Evolutionary conservation across 306 rosid species (phyloP).

Genomic region (Quercus berberidifolia): DNA sequence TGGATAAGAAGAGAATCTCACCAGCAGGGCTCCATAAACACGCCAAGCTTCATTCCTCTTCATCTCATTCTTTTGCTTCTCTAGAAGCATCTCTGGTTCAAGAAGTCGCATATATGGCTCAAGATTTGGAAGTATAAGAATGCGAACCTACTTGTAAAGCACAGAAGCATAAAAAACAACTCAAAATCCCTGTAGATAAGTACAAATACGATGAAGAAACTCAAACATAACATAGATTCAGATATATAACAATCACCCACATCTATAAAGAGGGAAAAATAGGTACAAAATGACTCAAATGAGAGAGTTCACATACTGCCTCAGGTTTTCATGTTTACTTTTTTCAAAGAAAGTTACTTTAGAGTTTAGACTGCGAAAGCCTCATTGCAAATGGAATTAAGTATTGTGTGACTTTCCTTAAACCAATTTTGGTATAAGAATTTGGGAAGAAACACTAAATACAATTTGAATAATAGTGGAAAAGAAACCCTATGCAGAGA

Average conservation of each 20-base stretch:
- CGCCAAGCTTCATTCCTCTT: slow-evolving; percentile 91
- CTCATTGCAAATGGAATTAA: background rate
- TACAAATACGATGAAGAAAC: slow-evolving; percentile 1
- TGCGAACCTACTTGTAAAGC: slow-evolving; percentile 53
- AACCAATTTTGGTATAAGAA: background rate
- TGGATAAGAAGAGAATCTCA: slow-evolving; percentile 26
- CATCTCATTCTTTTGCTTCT: slow-evolving; percentile 75
- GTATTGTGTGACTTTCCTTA: background rate
- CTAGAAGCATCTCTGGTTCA: slow-evolving; percentile 78
- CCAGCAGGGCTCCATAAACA: slow-evolving; percentile 81
- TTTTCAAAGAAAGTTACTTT: background rate
- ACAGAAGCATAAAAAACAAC: slow-evolving; percentile 14
- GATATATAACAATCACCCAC: background rate
- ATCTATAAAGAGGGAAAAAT: background rate
- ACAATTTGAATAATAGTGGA: background rate
- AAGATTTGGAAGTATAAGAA: slow-evolving; percentile 73
- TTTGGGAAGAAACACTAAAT: background rate
- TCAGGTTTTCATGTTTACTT: background rate
- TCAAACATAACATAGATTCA: slow-evolving; percentile 10
- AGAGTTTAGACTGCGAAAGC: background rate
- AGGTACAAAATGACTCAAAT: background rate
- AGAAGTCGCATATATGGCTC: slow-evolving; percentile 70
- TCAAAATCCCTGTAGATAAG: slow-evolving; percentile 7
- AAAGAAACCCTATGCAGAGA: background rate
- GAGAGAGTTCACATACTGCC: background rate